Percentiles rank a stretch among this genome's conserved stretches.
These are phyloP conservation scores for Hyaloscypha finlandica DNA, from an alignment of 495 filamentous ascomycete species.

Conservation along the genomic window DNA sequence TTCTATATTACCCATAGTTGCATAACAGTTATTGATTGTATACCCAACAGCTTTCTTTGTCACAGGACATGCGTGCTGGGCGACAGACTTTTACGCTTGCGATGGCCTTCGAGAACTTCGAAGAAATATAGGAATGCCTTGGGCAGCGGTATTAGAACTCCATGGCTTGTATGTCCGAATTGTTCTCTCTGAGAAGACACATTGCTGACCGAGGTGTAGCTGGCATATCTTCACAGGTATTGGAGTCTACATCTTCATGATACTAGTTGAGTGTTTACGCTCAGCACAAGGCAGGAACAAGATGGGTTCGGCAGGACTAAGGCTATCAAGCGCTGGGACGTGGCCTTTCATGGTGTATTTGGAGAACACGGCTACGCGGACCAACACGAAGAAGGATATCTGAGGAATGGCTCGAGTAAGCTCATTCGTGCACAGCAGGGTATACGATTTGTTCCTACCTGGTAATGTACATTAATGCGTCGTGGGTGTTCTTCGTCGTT, in stretches of 20 bases:
- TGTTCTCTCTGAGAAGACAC: background rate
- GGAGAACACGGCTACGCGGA: background rate
- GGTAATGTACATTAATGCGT: no score
- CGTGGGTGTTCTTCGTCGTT: no score
- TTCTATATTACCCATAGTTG: background rate
- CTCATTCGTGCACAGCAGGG: background rate
- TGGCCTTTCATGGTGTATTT: conserved; percentile 19
- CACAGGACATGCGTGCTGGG: conserved; percentile 15
- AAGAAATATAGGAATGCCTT: conserved; percentile 17
- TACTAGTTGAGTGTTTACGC: conserved; percentile 13
- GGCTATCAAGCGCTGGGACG: conserved; percentile 3
- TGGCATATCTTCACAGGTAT: conserved; percentile 20
- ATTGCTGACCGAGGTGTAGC: background rate
- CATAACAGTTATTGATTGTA: background rate
- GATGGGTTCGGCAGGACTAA: background rate
- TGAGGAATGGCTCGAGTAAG: background rate
- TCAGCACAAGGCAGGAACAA: background rate
- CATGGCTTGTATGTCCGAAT: conserved; percentile 13
- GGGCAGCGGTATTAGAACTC: conserved; percentile 12
- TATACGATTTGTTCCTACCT: no score
- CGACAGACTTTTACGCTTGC: conserved; percentile 13
- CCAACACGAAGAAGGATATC: background rate
- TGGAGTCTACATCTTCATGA: conserved; percentile 18
- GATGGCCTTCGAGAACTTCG: background rate
- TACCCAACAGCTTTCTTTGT: conserved; percentile 8